phyloP scores from a whole-genome alignment of 1,284 basidiomycete genomes.

The Sporisorium sorghi region DNA sequence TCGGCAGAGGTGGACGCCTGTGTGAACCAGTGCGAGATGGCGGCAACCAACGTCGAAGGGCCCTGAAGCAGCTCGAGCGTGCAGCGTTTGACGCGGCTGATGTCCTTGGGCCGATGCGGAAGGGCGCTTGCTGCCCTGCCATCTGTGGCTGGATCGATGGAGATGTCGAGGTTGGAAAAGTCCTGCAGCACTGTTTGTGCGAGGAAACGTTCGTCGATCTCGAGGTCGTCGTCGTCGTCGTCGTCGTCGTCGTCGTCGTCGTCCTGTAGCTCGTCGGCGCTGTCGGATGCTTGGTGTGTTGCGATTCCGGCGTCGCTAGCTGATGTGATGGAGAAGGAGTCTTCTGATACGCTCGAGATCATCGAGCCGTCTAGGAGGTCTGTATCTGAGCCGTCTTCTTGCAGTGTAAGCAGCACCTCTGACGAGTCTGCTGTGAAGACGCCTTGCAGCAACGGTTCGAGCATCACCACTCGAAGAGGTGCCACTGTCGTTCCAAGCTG shows the following conservation, averaged over 20 bases:
- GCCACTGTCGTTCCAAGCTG: conserved; percentile 10
- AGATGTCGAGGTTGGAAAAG: conserved; percentile 48
- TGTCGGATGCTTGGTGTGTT: conserved; percentile 15
- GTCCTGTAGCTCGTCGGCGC: conserved; percentile 38
- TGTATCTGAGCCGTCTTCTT: conserved; percentile 21
- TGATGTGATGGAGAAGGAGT: conserved; percentile 31
- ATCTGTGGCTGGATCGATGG: conserved; percentile 24
- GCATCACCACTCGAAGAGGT: conserved; percentile 50
- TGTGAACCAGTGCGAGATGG: conserved; percentile 47
- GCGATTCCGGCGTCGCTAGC: conserved; percentile 14
- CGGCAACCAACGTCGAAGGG: conserved; percentile 26
- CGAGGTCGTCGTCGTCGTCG: conserved; percentile 46
- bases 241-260: conserved; percentile 49
- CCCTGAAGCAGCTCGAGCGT: conserved; percentile 32
- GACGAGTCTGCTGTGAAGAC: conserved; percentile 36
- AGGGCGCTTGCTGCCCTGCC: background rate
- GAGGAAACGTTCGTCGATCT: conserved; percentile 62
- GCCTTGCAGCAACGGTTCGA: conserved; percentile 63
- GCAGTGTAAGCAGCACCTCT: conserved; percentile 47
- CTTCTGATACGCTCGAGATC: conserved; percentile 26
- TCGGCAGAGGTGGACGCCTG: conserved; percentile 18
- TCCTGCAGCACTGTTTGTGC: conserved; percentile 54
- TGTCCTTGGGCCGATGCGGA: conserved; percentile 2
- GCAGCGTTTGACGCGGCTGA: conserved; percentile 26
- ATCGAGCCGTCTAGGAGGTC: conserved; percentile 27